Evolutionary conservation across 192 early-diverging fungal species (phyloP), one percentile per base, ranked within the genome.

Genomic region (Oehlia diaphana): DNA sequence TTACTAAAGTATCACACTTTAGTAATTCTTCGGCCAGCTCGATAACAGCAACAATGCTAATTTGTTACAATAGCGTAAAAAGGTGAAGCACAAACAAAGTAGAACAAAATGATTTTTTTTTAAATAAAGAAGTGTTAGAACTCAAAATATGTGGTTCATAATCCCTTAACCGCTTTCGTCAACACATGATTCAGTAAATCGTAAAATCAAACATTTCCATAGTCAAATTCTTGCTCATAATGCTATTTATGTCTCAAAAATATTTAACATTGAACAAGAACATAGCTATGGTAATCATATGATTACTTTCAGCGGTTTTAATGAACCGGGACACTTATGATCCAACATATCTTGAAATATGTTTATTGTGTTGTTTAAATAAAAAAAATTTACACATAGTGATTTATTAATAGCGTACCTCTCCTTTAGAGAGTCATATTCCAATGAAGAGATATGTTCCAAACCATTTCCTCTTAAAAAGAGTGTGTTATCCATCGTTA

Each of bases 1-100:
- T 68, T 4, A 79, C 58, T 49, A 79, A 26, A 37, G 44, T 58
- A n/a, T 33, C 2, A 12, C 68, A 71, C 14, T 79, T 71, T 35
- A 79, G 53, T 9, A 49, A 78, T 61, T 79, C 77, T 71, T 79
- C 77, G 3, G 77, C 77, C 0, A 79, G 77, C 39, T 79, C 77
- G 6, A 79, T 26, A 9, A 71, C 23, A n/a, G 77, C 49, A 26
- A 79, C 67, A 13, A 79, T 63, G 21, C 77, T 79, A 61, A 71
- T 31, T 12, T 47, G 10, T 47, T 12, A 47, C 39, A 47, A 47
- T 12, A 61, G 49, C 4, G 23, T 9, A 49, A 23, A 35, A 61
- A 79, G 53, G 3, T 12, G 23, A 42, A 37, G 9, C n/a, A 69
- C 13, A 61, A 39, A 53, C 77, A 58, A 70, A 26, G 10, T 37